These are phyloP conservation scores for Apiospora pterosperma DNA, from an alignment of 2,329 filamentous ascomycete species.

Conservation along the genomic window DNA sequence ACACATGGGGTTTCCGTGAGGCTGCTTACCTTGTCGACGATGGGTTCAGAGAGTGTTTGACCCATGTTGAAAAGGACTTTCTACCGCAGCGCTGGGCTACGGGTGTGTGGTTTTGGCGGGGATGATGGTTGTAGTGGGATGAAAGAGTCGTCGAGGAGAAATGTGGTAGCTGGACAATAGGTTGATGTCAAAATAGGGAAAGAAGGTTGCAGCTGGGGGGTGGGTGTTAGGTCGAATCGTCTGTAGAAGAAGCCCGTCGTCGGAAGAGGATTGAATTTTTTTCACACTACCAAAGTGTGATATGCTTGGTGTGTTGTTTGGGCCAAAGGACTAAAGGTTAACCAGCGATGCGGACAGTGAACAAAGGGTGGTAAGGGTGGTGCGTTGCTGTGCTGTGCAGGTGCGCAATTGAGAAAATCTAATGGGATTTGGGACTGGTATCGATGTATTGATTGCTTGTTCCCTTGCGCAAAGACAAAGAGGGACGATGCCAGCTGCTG, in stretches of 20 bases:
- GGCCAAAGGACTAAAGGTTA: not conserved
- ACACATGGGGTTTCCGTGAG: conserved; percentile 6
- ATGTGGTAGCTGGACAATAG: not conserved
- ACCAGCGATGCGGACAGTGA: not conserved
- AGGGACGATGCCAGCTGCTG: not conserved
- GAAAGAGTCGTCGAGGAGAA: not conserved
- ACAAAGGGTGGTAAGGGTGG: not conserved
- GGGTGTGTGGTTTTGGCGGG: not conserved
- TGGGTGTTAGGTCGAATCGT: no score
- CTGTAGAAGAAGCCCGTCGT: not conserved
- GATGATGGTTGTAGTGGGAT: conserved; percentile 11
- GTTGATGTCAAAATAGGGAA: conserved; percentile 2
- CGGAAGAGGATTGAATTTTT: not conserved
- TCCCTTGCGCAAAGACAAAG: no score
- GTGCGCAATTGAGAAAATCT: not conserved
- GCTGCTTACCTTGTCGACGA: conserved; percentile 92
- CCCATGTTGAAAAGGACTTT: conserved; percentile 65
- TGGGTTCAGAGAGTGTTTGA: conserved; percentile 98
- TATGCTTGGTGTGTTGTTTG: conserved; percentile 2
- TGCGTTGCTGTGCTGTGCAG: not conserved
- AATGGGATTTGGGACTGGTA: not conserved
- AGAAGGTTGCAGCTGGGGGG: not conserved
- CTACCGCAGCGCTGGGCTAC: conserved; percentile 19
- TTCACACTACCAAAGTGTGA: conserved; percentile 2
- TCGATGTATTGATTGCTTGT: not conserved